These are phyloP conservation scores for Capsicum baccatum DNA, from an alignment of 257 asterid genomes.

Conservation along the genomic window DNA sequence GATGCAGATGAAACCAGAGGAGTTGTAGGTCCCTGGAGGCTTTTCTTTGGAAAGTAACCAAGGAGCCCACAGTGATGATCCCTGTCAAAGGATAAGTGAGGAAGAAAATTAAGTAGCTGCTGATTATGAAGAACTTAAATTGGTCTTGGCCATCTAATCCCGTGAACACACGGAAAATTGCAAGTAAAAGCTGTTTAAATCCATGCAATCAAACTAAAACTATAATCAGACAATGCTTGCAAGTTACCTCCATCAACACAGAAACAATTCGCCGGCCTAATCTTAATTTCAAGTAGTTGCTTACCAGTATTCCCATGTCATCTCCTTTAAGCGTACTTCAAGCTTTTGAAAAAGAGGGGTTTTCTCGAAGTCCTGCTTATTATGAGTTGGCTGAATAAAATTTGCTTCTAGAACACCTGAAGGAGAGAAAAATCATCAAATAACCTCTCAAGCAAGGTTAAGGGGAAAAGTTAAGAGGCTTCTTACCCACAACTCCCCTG, in stretches of 20 bases:
- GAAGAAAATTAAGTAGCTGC: background rate
- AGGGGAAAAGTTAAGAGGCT: slow-evolving; percentile 24
- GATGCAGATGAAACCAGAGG: slow-evolving; percentile 42
- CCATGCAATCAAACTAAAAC: background rate
- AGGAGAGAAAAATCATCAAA: slow-evolving; percentile 27
- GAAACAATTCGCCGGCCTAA: background rate
- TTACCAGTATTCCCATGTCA: slow-evolving; percentile 94
- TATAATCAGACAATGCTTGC: background rate
- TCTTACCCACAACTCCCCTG: slow-evolving; percentile 97
- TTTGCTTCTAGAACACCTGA: slow-evolving; percentile 93
- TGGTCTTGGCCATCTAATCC: background rate
- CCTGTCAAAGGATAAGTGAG: slow-evolving; percentile 48
- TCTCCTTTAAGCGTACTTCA: slow-evolving; percentile 79
- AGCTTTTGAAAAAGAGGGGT: slow-evolving; percentile 93
- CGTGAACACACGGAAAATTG: background rate
- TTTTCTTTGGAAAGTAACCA: slow-evolving; percentile 63
- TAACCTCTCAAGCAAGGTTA: slow-evolving; percentile 18
- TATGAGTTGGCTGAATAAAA: slow-evolving; percentile 87
- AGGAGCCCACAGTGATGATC: slow-evolving; percentile 76
- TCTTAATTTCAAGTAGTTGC: slow-evolving; percentile 29
- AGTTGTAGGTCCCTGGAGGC: slow-evolving; percentile 36
- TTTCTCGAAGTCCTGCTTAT: slow-evolving; percentile 93
- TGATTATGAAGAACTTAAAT: background rate
- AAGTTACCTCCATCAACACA: slow-evolving; percentile 13
- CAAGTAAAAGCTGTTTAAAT: background rate